A percentile compares a stretch with the other conserved stretches of the same genome.
Conservation (phyloP, 768 basidiomycete species). For the Strobilomyces dryophilus region DNA sequence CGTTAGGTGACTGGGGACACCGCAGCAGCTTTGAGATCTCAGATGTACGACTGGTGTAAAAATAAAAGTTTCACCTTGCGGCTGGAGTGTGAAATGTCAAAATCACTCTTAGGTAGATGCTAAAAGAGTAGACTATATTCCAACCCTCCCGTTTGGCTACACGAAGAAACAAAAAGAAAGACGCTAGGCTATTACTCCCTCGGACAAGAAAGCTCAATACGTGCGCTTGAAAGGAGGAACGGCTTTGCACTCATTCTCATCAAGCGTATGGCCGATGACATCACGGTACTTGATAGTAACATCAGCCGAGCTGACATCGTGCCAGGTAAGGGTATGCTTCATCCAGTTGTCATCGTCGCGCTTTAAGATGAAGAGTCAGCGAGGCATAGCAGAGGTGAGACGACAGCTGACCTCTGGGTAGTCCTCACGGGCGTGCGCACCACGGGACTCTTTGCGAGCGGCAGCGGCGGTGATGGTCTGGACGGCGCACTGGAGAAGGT, state of each 20-base stretch:
- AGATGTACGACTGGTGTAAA: not conserved
- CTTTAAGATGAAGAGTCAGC: conserved; percentile 31
- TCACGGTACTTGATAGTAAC: conserved; percentile 87
- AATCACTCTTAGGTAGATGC: not conserved
- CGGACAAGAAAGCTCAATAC: conserved; percentile 45
- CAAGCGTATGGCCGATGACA: conserved; percentile 83
- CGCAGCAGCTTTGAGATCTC: no score
- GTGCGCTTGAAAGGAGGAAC: conserved; percentile 98
- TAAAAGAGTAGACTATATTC: conserved; percentile 11
- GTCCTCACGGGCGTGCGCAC: conserved; percentile 98
- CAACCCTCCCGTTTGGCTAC: conserved; percentile 7
- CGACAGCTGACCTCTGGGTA: conserved; percentile 72
- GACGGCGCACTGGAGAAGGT: conserved; percentile 90
- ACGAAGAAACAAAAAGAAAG: not conserved
- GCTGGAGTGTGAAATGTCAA: not conserved
- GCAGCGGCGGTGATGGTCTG: conserved; percentile 93
- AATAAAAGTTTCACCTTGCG: not conserved
- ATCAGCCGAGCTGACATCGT: conserved; percentile 66
- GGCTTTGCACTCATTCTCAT: conserved; percentile 94
- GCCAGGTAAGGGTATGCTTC: conserved; percentile 96
- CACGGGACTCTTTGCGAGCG: conserved; percentile 95
- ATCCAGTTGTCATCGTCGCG: conserved; percentile 94
- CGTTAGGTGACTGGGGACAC: not conserved
- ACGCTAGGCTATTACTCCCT: conserved; percentile 6
- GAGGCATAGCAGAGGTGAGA: not conserved